Evolutionary conservation across 257 asterid species (phyloP).

Genomic region (Vinca minor): DNA sequence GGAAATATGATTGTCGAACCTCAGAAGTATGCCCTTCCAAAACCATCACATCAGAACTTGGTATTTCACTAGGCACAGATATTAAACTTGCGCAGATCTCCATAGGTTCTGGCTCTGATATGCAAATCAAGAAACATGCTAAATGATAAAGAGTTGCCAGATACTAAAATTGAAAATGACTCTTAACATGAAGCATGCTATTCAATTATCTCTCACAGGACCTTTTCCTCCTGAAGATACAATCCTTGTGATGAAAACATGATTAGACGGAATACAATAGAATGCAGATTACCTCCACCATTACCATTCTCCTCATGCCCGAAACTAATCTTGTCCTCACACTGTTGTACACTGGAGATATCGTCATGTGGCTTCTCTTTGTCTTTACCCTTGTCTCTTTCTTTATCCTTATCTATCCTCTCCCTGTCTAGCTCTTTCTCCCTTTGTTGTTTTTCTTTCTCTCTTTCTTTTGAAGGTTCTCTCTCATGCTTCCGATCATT

Average conservation of each 20-base stretch:
- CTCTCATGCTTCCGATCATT: conserved; percentile 50
- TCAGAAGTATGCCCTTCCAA: conserved; percentile 97
- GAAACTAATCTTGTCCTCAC: conserved; percentile 38
- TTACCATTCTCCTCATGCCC: conserved; percentile 52
- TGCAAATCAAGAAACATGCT: conserved; percentile 16
- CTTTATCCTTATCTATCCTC: conserved; percentile 41
- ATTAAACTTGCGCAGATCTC: conserved; percentile 54
- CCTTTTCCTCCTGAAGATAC: neutral
- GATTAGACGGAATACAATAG: conserved; percentile 9
- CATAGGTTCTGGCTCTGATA: conserved; percentile 83
- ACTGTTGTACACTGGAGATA: conserved; percentile 31
- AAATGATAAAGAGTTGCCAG: conserved; percentile 21
- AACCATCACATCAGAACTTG: conserved; percentile 53
- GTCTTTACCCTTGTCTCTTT: conserved; percentile 48
- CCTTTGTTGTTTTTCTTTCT: conserved; percentile 51
- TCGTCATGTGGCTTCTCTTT: conserved; percentile 66
- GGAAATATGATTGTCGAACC: conserved; percentile 37
- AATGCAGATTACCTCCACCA: conserved; percentile 46
- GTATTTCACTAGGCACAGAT: conserved; percentile 62
- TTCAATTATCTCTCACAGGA: conserved; percentile 2
- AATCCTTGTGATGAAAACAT: neutral
- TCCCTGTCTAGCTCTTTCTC: conserved; percentile 60
- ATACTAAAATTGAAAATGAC: neutral
- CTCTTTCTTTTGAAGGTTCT: conserved; percentile 34
- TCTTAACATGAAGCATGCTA: conserved; percentile 2